Evolutionary conservation across 148 eudicot genomes (phyloP).

Genomic region (Heliosperma pusillum): DNA sequence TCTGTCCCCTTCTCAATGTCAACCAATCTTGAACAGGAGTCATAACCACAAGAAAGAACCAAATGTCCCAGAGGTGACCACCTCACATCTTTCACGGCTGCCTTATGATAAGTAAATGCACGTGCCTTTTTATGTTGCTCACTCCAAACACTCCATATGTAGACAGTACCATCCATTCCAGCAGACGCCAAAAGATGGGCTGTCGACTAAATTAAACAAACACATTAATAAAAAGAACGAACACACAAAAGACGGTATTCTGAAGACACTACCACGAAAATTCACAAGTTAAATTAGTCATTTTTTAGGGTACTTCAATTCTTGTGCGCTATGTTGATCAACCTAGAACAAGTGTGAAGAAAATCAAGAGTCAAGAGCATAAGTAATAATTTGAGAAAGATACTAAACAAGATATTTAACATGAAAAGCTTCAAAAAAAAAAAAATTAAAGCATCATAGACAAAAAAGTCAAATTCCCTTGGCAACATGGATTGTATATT

Average conservation of each 20-base stretch:
- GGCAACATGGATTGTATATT: neutral
- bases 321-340: neutral
- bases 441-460: neutral
- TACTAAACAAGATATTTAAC: neutral
- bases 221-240: slow-evolving; percentile 37
- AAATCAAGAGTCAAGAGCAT: neutral
- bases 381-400: neutral
- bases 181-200: slow-evolving; percentile 99
- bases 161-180: slow-evolving; percentile 75
- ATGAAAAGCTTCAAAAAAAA: neutral
- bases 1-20: slow-evolving; percentile 79
- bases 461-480: neutral
- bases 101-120: slow-evolving; percentile 52
- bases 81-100: slow-evolving; percentile 84
- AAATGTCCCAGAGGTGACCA: slow-evolving; percentile 72
- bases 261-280: neutral
- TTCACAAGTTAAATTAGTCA: neutral
- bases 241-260: neutral
- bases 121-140: slow-evolving; percentile 58
- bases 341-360: neutral
- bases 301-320: neutral
- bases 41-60: slow-evolving; percentile 85
- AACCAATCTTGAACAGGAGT: slow-evolving; percentile 61
- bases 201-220: slow-evolving; percentile 48
- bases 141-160: slow-evolving; percentile 89